Evolutionary conservation across 768 basidiomycete genomes (phyloP).

Genomic region (Leccinum disarticulatum): DNA sequence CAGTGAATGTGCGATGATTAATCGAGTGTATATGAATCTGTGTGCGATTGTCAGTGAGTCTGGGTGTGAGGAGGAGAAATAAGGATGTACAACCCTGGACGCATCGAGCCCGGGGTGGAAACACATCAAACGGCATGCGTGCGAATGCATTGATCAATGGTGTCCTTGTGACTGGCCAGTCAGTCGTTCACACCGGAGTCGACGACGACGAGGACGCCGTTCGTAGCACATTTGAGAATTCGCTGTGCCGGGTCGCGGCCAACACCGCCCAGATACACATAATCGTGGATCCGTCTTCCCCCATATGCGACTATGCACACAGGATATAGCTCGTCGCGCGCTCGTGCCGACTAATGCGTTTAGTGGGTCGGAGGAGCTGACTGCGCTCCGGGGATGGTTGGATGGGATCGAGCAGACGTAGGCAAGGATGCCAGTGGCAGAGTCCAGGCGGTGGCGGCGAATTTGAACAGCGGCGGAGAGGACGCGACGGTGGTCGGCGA

Average conservation of each 20-base stretch:
- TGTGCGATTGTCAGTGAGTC: not conserved
- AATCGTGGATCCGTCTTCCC: not conserved
- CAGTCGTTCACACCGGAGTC: not conserved
- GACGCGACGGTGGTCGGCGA: conserved; percentile 7
- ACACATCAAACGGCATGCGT: not conserved
- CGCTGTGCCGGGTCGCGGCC: not conserved
- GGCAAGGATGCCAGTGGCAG: conserved; percentile 22
- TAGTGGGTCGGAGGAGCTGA: conserved; percentile 21
- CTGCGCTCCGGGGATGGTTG: conserved; percentile 25
- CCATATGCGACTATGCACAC: not conserved
- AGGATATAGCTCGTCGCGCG: conserved; percentile 26
- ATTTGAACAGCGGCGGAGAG: not conserved
- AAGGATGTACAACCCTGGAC: not conserved
- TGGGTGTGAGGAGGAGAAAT: not conserved
- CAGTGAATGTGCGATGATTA: not conserved
- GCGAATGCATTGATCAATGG: not conserved
- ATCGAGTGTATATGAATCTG: not conserved
- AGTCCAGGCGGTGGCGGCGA: no score
- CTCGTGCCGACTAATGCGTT: conserved; percentile 27
- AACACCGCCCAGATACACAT: not conserved
- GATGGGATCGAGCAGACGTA: conserved; percentile 37
- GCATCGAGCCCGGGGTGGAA: not conserved
- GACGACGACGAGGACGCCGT: not conserved
- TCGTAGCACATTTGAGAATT: not conserved
- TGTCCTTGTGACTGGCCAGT: not conserved